A percentile compares a stretch with the other conserved stretches of the same genome.
These are phyloP conservation scores for Wickerhamiella hasegawae DNA, from an alignment of 805 yeast species.

Conservation along the genomic window DNA sequence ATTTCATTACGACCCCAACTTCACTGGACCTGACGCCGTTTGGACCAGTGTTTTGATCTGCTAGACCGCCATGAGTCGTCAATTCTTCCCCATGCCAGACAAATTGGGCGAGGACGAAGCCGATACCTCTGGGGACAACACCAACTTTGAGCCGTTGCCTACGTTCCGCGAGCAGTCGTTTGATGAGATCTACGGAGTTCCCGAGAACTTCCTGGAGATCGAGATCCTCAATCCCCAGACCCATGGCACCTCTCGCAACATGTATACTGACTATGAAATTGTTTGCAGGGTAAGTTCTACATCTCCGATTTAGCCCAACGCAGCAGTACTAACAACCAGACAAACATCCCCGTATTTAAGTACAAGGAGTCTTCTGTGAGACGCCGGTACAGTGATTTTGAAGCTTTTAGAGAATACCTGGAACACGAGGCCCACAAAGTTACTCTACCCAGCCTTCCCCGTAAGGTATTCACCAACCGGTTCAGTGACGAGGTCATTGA, in stretches of 20 bases:
- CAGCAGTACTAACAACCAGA: conserved; percentile 23
- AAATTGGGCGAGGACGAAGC: conserved; percentile 6
- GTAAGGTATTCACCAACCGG: conserved; percentile 64
- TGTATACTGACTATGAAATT: conserved; percentile 86
- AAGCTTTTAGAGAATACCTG: conserved; percentile 53
- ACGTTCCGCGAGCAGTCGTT: conserved; percentile 1
- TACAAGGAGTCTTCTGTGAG: conserved; percentile 51
- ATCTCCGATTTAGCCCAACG: neutral
- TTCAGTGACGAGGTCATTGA: conserved; percentile 75
- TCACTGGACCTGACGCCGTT: too few species aligned
- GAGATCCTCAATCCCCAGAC: conserved; percentile 76
- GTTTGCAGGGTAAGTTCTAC: conserved; percentile 39
- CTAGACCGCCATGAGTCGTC: conserved; percentile 13
- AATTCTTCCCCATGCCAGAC: conserved; percentile 20
- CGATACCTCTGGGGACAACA: neutral
- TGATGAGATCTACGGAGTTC: conserved; percentile 80
- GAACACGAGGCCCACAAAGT: conserved; percentile 68
- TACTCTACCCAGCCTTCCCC: conserved; percentile 76
- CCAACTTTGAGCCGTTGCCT: neutral
- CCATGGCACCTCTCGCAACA: conserved; percentile 42
- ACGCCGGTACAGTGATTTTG: conserved; percentile 83
- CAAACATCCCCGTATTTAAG: conserved; percentile 80
- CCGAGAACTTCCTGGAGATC: conserved; percentile 84
- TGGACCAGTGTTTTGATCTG: too few species aligned
- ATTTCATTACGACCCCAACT: too few species aligned